Percentiles rank a stretch among this genome's conserved stretches.
Evolutionary conservation across 306 rosid species (phyloP).

Genomic region (Trifolium pratense): DNA sequence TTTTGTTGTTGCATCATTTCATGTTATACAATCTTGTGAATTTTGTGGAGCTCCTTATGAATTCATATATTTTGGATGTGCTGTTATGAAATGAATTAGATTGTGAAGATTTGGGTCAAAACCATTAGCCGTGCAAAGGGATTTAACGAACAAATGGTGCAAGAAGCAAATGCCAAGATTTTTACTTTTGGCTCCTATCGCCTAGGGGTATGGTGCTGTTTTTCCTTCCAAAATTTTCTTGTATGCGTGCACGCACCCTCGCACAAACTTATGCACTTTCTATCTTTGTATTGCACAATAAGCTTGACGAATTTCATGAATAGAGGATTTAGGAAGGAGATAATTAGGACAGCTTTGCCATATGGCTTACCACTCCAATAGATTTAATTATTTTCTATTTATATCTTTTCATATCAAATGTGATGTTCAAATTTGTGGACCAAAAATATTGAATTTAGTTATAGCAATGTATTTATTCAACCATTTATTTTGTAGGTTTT

Average conservation of each 20-base stretch:
- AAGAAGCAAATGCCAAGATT: constrained; percentile 96
- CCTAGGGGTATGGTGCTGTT: constrained; percentile 73
- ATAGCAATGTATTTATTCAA: not conserved
- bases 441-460: constrained; percentile 6
- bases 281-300: constrained; percentile 2
- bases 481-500: not conserved
- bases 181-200: constrained; percentile 96
- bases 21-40: constrained; percentile 7
- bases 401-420: constrained; percentile 7
- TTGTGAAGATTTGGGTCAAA: constrained; percentile 92
- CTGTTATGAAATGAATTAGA: constrained; percentile 56
- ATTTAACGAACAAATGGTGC: constrained; percentile 76
- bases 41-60: constrained; percentile 26
- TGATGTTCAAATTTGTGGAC: constrained; percentile 18
- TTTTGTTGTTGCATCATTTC: constrained; percentile 30
- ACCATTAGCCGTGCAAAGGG: constrained; percentile 83
- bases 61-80: constrained; percentile 30
- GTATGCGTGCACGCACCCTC: not conserved
- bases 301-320: constrained; percentile 8
- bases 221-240: constrained; percentile 36
- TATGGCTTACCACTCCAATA: not conserved
- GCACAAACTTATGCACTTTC: not conserved
- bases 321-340: not conserved
- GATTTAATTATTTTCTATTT: constrained; percentile 21
- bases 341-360: constrained; percentile 20